Base-by-base conservation (phyloP, 2,329 filamentous ascomycete species). In the Alternaria burnsii region DNA sequence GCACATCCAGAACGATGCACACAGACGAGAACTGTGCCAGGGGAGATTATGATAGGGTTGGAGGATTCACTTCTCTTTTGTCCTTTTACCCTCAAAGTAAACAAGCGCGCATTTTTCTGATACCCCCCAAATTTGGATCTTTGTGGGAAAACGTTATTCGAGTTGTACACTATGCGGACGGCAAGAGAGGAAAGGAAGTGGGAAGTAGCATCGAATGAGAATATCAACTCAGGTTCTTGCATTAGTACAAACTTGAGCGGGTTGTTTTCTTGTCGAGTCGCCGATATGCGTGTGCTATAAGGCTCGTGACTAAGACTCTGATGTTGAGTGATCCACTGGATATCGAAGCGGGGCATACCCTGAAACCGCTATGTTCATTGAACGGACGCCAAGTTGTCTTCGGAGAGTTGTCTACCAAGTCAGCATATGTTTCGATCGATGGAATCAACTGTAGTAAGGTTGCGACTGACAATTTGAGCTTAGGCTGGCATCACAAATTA, bases 111-210 rank as follows among this genome's bases (percentile, higher is more conserved):
- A 61, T 65, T 59, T 58, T 66, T 63, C 67, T 68, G 68, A 71
- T 71, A 71, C 68, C 68, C 68, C 68, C 68, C 57, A 63, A 68
- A 67, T 70, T 70, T 67, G 67, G 65, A 63, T 61, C 32, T 41
- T 61, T 40, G 51, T 48, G 47, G 48, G 55, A 58, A 41, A 50
- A 10, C n/a, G 4, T 22, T 52, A 28, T 42, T 52, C 36, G 30
- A 20, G 22, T 18, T 50, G 46, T 50, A 50, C 34, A 50, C 34
- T 50, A 50, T 24, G 32, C 34, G 32, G 46, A 24, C 24, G 22
- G 20, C 20, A 32, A 5, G 32, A 24, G 32, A 11, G 12, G 10
- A 12, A 2, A 30, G 30, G 16, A n/a, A 32, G 30, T 24, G 36
- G 14, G 20, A 22, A 47, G 14, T 14, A 41, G 18, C 40, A 22